These are phyloP conservation scores for Sclerotinia glacialis DNA, from an alignment of 2,329 filamentous ascomycete species.

Conservation along the genomic window DNA sequence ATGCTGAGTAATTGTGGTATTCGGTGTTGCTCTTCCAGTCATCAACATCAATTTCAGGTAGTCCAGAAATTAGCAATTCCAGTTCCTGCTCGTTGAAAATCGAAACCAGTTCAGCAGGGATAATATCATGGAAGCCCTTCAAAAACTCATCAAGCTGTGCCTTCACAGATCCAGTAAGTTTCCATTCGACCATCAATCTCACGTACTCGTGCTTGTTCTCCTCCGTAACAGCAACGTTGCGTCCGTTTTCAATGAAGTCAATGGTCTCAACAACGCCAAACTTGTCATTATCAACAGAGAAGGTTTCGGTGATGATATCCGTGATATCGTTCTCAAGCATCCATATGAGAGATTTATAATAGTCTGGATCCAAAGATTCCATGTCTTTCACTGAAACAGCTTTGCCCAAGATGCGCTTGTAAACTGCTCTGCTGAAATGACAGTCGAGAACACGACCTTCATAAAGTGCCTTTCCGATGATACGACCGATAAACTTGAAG, in stretches of 20 bases:
- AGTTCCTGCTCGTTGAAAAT: slow-evolving; percentile 99
- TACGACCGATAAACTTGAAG: slow-evolving; percentile 98
- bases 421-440: slow-evolving; percentile 97
- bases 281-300: slow-evolving; percentile 88
- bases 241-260: slow-evolving; percentile 82
- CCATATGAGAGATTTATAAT: slow-evolving; percentile 98
- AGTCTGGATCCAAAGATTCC: slow-evolving; percentile 97
- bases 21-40: slow-evolving; percentile 99
- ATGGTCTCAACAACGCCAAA: slow-evolving; percentile 88
- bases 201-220: slow-evolving; percentile 99
- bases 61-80: slow-evolving; percentile 90
- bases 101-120: slow-evolving; percentile 86
- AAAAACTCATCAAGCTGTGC: slow-evolving; percentile 93
- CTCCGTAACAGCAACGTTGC: slow-evolving; percentile 89
- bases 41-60: slow-evolving; percentile 95
- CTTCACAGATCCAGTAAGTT: slow-evolving; percentile 84
- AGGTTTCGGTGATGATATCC: slow-evolving; percentile 94
- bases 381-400: slow-evolving; percentile 97
- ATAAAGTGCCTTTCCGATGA: slow-evolving; percentile 97
- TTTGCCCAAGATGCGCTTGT: slow-evolving; percentile 95
- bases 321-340: slow-evolving; percentile 97
- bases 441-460: slow-evolving; percentile 95
- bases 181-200: slow-evolving; percentile 89
- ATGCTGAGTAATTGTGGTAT: slow-evolving; percentile 94
- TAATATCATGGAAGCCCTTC: slow-evolving; percentile 96